phyloP scores from a whole-genome alignment of 2,329 filamentous ascomycete genomes.

The Gliomastix tumulicola region DNA sequence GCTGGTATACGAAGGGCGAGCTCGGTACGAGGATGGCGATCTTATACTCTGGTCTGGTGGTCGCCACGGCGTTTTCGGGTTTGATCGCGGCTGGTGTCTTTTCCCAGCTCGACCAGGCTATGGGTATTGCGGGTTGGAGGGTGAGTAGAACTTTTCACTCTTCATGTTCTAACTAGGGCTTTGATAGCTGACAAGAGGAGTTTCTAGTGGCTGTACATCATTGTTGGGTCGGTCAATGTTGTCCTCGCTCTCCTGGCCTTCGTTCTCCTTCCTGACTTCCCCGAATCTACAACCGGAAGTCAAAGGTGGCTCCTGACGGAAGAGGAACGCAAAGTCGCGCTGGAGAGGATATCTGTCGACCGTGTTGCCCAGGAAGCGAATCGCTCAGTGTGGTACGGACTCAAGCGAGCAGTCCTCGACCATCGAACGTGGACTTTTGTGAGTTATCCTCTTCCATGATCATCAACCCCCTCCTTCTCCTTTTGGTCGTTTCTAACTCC shows the following conservation, averaged over 20 bases:
- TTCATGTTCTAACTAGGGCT: constrained; percentile 49
- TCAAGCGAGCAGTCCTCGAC: constrained; percentile 13
- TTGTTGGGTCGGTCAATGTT: constrained; percentile 43
- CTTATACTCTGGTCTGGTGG: constrained; percentile 11
- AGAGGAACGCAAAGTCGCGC: constrained; percentile 7
- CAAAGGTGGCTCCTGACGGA: constrained; percentile 6
- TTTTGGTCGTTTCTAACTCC: too few species aligned
- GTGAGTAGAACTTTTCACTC: constrained; percentile 21
- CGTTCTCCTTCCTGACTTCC: constrained; percentile 10
- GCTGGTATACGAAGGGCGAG: constrained; percentile 15
- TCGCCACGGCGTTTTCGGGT: constrained; percentile 12
- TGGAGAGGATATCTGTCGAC: constrained; percentile 10
- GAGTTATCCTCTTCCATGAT: not conserved
- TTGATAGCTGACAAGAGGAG: constrained; percentile 17
- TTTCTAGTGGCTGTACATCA: constrained; percentile 61
- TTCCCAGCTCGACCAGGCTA: constrained; percentile 17
- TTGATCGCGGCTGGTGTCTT: constrained; percentile 22
- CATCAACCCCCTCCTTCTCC: too few species aligned
- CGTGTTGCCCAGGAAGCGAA: constrained; percentile 11
- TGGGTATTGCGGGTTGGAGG: constrained; percentile 53
- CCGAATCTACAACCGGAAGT: constrained; percentile 4
- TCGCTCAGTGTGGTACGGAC: constrained; percentile 9
- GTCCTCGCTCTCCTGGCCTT: constrained; percentile 8
- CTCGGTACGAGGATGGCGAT: constrained; percentile 12
- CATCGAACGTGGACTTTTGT: constrained; percentile 15